Conservation (phyloP, 2,329 filamentous ascomycete genomes). For the Fusarium humuli region DNA sequence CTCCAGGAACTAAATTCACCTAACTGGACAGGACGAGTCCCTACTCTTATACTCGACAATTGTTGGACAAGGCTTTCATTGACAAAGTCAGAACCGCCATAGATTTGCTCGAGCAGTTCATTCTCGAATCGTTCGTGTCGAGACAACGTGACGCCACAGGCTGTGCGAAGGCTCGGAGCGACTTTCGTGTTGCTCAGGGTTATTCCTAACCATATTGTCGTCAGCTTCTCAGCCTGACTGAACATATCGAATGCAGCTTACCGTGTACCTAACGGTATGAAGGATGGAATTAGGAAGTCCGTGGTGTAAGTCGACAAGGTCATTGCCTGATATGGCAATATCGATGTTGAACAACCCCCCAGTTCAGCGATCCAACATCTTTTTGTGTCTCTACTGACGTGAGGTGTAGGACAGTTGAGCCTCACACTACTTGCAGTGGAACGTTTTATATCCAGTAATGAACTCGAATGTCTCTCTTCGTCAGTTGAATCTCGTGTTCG, state of each 20-base stretch:
- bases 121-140: neutral
- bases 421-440: conserved; percentile 11
- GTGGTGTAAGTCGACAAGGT: neutral
- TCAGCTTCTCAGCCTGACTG: conserved; percentile 18
- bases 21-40: neutral
- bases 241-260: conserved; percentile 13
- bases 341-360: conserved; percentile 11
- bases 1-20: neutral
- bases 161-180: conserved; percentile 7
- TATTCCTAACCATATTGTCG: conserved; percentile 12
- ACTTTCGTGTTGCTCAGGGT: conserved; percentile 30
- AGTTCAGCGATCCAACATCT: conserved; percentile 2
- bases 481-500: conserved; percentile 14
- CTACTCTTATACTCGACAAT: conserved; percentile 18
- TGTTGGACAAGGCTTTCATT: conserved; percentile 1
- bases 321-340: conserved; percentile 16
- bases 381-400: conserved; percentile 5
- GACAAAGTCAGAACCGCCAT: no score
- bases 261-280: conserved; percentile 2
- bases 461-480: neutral
- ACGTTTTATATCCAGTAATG: conserved; percentile 9
- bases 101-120: neutral
- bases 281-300: neutral
- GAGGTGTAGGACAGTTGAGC: conserved; percentile 15
- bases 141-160: conserved; percentile 25